A percentile compares a stretch with the other conserved stretches of the same genome.
phyloP scores from a whole-genome alignment of 2,329 filamentous ascomycete species.

The Microdochium nivale region DNA sequence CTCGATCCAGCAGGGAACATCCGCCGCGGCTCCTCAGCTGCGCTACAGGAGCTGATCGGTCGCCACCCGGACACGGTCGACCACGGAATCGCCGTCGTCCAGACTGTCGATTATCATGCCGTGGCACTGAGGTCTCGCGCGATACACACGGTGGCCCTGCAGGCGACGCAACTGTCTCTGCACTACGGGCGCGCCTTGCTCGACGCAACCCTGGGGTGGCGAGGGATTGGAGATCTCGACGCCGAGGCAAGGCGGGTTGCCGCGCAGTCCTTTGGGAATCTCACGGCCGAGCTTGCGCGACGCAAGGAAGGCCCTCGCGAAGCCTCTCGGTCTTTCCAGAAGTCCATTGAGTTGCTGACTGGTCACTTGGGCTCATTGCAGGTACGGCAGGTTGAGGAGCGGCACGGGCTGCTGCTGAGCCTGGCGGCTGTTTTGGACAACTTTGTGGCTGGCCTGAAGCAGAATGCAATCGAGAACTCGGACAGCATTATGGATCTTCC shows the following conservation, averaged over 20 bases:
- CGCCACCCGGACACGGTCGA: slow-evolving; percentile 79
- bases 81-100: slow-evolving; percentile 78
- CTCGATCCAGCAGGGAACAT: slow-evolving; percentile 92
- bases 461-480: not conserved
- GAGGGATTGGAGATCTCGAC: slow-evolving; percentile 78
- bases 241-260: slow-evolving; percentile 63
- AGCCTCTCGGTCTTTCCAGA: slow-evolving; percentile 14
- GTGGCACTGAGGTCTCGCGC: slow-evolving; percentile 82
- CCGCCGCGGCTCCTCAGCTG: slow-evolving; percentile 82
- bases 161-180: slow-evolving; percentile 55
- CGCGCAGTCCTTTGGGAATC: slow-evolving; percentile 57
- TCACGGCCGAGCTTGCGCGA: slow-evolving; percentile 35
- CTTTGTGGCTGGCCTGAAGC: slow-evolving; percentile 11
- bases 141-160: slow-evolving; percentile 65
- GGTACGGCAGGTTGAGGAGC: slow-evolving; percentile 55
- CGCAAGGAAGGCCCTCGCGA: slow-evolving; percentile 12
- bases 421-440: slow-evolving; percentile 49
- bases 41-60: slow-evolving; percentile 87
- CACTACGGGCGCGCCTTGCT: slow-evolving; percentile 66
- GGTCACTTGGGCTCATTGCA: slow-evolving; percentile 36
- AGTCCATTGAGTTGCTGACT: slow-evolving; percentile 32
- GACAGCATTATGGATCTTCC: slow-evolving; percentile 3
- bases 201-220: slow-evolving; percentile 69
- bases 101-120: slow-evolving; percentile 85
- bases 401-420: slow-evolving; percentile 57